Evolutionary conservation across 176 grass and related monocot genomes (phyloP), one percentile per base, ranked within the genome.

Genomic region (Triticum dicoccoides): DNA sequence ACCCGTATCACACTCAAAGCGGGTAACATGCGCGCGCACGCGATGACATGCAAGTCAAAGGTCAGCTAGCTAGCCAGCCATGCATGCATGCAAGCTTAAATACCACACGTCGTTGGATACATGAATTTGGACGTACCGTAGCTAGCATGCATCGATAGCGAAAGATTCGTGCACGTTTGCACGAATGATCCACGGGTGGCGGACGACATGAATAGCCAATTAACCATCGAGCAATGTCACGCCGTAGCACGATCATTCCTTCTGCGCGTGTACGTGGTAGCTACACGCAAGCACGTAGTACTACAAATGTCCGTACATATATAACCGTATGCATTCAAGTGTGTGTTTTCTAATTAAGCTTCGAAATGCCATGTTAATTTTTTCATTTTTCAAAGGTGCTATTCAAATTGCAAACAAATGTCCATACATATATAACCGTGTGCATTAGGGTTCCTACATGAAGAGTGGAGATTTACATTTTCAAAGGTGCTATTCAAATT

Each of bases 1-100:
- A 33, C 45, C 45, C 14, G 27, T 77, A 47, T 77, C 47, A 56
- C 74, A 77, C 74, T 77, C 74, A 77, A 77, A 77, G 74, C 74
- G 47, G 47, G 74, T 56, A 54, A 77, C 74, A 56, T 76, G 73
- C 33, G 9, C 33, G 21, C 9, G 13, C 12, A 49, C 15, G 51
- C 6, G 14, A 44, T 24, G 13, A 20, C 69, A 70, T 13, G 23
- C 42, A 73, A 52, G 25, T 52, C 44, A 32, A 32, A 25, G 73
- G 21, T 14, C 73, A 30, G 44, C 72, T 6, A 54, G 15, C 49
- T 52, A 52, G 49, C 49, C 49, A 52, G 14, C 49, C 49, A 52
- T 17, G 14, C 49, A 52, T 17, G 14, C 49, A 17, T 51, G 23
- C 23, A 75, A 29, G 72, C 24, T 30, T 25, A 2, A 63, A 25